Percentiles rank a stretch among this genome's conserved stretches.
Conservation (phyloP, 768 basidiomycete species). For the Mycena alexandri region DNA sequence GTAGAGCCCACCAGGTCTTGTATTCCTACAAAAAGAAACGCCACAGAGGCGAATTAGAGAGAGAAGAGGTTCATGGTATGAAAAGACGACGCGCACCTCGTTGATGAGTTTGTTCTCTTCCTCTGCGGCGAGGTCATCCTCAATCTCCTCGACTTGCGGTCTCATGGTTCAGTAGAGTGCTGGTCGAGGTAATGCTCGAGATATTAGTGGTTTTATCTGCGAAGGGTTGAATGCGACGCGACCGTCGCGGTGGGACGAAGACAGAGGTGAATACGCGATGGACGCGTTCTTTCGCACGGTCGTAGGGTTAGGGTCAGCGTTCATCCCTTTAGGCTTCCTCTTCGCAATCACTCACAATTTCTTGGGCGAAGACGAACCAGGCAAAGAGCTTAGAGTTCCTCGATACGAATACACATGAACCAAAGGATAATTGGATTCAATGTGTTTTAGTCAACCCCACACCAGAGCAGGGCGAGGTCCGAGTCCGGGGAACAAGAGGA, state of each 20-base stretch:
- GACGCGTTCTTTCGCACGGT: slow-evolving; percentile 14
- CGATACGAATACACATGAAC: too few species aligned
- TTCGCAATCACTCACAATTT: too few species aligned
- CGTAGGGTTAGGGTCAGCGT: not conserved
- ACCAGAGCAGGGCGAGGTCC: too few species aligned
- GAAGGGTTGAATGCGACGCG: not conserved
- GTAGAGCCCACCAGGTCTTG: slow-evolving; percentile 76
- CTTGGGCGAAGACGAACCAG: too few species aligned
- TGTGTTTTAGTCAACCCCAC: too few species aligned
- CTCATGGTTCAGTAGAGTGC: slow-evolving; percentile 50
- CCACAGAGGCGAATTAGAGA: slow-evolving; percentile 4
- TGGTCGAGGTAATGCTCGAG: not conserved
- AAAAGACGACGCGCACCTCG: slow-evolving; percentile 66
- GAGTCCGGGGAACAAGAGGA: too few species aligned
- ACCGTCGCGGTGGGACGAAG: not conserved
- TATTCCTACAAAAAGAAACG: slow-evolving; percentile 69
- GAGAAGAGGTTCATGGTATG: slow-evolving; percentile 1
- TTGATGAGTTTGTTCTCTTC: slow-evolving; percentile 92
- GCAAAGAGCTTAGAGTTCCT: too few species aligned
- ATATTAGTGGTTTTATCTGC: not conserved
- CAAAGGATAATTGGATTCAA: too few species aligned
- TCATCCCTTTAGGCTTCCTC: too few species aligned
- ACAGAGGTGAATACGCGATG: slow-evolving; percentile 9
- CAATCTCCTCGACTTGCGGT: slow-evolving; percentile 74
- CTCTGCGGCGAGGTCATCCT: slow-evolving; percentile 85